Evolutionary conservation across 2,329 filamentous ascomycete genomes (phyloP).

Genomic region (Aureobasidium leucospermi): DNA sequence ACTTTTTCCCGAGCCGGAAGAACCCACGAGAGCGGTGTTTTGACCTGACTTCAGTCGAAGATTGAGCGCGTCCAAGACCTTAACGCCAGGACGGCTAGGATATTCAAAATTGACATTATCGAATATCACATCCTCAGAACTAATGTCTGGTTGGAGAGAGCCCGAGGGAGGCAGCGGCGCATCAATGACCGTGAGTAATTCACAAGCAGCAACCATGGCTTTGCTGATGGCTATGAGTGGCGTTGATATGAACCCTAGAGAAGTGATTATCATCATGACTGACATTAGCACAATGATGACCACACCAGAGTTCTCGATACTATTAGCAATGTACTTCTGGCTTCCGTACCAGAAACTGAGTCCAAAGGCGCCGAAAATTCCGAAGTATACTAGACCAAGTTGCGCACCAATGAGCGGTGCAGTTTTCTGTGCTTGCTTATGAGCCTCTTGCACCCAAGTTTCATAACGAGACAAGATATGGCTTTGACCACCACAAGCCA

Average conservation of each 20-base stretch:
- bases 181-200: neutral
- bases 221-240: neutral
- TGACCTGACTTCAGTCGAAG: conserved; percentile 82
- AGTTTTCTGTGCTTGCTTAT: conserved; percentile 51
- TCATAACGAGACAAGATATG: neutral
- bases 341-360: conserved; percentile 63
- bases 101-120: conserved; percentile 82
- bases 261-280: neutral
- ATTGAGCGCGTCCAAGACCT: conserved; percentile 75
- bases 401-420: conserved; percentile 50
- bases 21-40: conserved; percentile 95
- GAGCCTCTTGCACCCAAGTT: conserved; percentile 30
- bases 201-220: neutral
- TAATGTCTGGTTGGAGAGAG: conserved; percentile 19
- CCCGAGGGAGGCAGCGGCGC: neutral
- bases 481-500: neutral
- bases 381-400: conserved; percentile 58
- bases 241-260: neutral
- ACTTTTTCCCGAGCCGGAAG: conserved; percentile 91
- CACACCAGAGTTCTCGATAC: neutral
- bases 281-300: neutral
- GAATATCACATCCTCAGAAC: conserved; percentile 81
- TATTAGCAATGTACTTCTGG: conserved; percentile 19
- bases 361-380: conserved; percentile 60
- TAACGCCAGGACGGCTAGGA: conserved; percentile 83